Conservation (phyloP, 108 stramenopile genomes). For the Discostella stelligeroides region DNA sequence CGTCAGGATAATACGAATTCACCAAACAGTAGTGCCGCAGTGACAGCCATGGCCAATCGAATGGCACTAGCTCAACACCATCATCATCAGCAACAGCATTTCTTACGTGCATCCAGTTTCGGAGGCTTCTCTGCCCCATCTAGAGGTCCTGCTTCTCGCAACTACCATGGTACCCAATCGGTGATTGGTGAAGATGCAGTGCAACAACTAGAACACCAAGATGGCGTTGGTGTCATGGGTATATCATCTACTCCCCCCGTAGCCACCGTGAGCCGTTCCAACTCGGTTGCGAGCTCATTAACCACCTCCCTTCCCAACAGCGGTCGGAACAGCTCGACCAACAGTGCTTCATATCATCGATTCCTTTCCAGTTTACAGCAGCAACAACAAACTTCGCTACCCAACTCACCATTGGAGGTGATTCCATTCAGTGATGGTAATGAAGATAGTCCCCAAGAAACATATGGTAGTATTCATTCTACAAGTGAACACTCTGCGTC, state of each 20-base stretch:
- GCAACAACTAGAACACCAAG: too few species aligned
- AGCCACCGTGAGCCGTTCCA: not conserved
- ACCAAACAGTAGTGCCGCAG: not conserved
- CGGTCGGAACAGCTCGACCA: not conserved
- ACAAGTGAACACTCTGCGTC: not conserved
- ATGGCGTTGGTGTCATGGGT: not conserved
- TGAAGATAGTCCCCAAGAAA: constrained; percentile 16
- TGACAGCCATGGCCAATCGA: not conserved
- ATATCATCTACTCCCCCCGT: not conserved
- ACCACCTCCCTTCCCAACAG: constrained; percentile 3
- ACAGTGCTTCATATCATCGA: constrained; percentile 1
- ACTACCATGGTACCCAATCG: not conserved
- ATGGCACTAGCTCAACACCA: not conserved
- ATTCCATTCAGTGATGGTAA: constrained; percentile 16
- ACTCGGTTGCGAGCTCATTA: constrained; percentile 5
- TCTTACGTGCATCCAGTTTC: constrained; percentile 2
- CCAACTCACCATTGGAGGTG: constrained; percentile 6
- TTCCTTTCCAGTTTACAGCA: not conserved
- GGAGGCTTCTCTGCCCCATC: constrained; percentile 16
- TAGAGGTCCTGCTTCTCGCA: not conserved
- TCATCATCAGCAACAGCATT: not conserved
- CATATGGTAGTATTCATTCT: constrained; percentile 5
- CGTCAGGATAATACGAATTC: not conserved
- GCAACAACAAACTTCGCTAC: too few species aligned
- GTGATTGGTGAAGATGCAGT: constrained; percentile 10